These are phyloP conservation scores for Gossypium bickii DNA, from an alignment of 345 rosid species.

Conservation along the genomic window DNA sequence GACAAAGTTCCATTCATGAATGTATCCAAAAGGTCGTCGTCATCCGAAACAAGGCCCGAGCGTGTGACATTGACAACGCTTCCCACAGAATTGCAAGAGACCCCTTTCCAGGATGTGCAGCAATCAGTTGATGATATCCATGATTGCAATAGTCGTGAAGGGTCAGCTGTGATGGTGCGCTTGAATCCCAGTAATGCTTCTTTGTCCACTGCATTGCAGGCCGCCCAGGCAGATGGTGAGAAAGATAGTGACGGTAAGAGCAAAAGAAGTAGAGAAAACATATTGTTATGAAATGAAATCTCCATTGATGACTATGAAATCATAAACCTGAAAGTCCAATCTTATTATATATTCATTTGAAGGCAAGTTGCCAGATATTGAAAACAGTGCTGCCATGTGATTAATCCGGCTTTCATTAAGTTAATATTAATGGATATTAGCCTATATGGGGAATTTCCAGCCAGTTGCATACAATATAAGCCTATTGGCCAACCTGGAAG, in stretches of 20 bases:
- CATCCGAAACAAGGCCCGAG: constrained; percentile 30
- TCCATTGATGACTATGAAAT: constrained; percentile 21
- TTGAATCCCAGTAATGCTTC: constrained; percentile 52
- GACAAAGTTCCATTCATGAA: constrained; percentile 49
- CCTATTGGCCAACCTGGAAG: constrained; percentile 4
- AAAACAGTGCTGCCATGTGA: constrained; percentile 8
- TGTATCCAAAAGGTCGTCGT: constrained; percentile 32
- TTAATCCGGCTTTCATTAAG: background rate
- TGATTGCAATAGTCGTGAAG: constrained; percentile 39
- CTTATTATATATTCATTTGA: background rate
- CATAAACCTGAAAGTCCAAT: background rate
- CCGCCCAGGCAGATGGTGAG: constrained; percentile 8
- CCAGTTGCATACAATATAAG: background rate
- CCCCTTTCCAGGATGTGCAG: constrained; percentile 53
- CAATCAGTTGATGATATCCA: constrained; percentile 47
- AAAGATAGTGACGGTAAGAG: constrained; percentile 3
- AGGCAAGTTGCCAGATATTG: background rate
- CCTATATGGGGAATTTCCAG: background rate
- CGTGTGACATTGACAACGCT: constrained; percentile 45
- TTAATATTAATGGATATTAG: background rate
- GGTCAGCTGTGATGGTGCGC: constrained; percentile 43
- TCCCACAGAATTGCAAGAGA: constrained; percentile 37
- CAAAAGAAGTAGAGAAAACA: constrained; percentile 4
- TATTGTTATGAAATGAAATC: constrained; percentile 9
- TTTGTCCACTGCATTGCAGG: constrained; percentile 40